Conservation (phyloP, 164 flowering plant species). For the Chimonanthus praecox region DNA sequence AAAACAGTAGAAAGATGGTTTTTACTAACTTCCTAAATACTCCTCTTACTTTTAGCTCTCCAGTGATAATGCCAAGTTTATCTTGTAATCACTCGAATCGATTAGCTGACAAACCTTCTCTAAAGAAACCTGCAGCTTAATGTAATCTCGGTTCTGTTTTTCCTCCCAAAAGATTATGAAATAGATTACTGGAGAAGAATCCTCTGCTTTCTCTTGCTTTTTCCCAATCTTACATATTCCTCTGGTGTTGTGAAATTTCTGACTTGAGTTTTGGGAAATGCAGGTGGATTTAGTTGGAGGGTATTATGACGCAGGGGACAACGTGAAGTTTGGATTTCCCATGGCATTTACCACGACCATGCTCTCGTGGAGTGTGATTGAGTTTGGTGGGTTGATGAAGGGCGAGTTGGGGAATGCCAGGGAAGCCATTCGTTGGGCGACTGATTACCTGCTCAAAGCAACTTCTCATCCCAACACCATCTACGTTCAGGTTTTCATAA, state of each 20-base stretch:
- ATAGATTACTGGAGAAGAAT: no score
- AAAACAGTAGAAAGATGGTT: no score
- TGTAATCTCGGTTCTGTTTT: no score
- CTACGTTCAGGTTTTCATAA: constrained; percentile 42
- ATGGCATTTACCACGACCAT: constrained; percentile 95
- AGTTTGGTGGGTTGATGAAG: constrained; percentile 90
- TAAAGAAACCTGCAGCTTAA: no score
- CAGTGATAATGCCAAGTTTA: no score
- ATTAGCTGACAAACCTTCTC: no score
- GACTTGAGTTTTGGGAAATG: constrained; percentile 31
- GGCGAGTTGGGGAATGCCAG: constrained; percentile 64
- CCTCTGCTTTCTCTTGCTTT: not conserved
- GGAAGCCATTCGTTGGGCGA: constrained; percentile 78
- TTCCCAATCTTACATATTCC: not conserved
- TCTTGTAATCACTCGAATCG: no score
- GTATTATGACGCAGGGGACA: constrained; percentile 95
- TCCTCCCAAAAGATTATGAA: no score
- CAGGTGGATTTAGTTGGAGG: constrained; percentile 99
- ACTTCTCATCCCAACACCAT: constrained; percentile 75
- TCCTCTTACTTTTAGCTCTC: no score
- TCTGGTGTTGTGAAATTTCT: constrained; percentile 4
- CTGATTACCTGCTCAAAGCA: constrained; percentile 91
- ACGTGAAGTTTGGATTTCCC: constrained; percentile 96
- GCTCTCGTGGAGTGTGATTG: constrained; percentile 94
- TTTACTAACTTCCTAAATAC: no score